Conservation (phyloP, 768 basidiomycete species). For the Amanita exitialis region DNA sequence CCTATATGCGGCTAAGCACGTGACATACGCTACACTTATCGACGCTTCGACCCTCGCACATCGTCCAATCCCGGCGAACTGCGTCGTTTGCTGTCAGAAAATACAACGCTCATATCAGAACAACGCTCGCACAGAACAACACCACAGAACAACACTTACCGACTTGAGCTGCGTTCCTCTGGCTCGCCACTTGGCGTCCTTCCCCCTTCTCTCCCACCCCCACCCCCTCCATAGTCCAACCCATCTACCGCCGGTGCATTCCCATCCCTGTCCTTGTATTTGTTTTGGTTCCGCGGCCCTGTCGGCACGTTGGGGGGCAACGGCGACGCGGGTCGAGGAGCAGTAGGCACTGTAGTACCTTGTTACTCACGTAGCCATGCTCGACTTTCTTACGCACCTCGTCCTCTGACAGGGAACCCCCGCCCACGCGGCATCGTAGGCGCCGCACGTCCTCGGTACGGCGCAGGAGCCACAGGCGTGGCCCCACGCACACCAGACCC, state of each 20-base stretch:
- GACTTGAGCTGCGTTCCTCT: slow-evolving; percentile 53
- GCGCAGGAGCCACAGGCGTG: slow-evolving; percentile 20
- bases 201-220: slow-evolving; percentile 42
- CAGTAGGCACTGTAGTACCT: slow-evolving; percentile 38
- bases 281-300: slow-evolving; percentile 80
- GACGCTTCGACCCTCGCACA: slow-evolving; percentile 57
- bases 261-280: slow-evolving; percentile 83
- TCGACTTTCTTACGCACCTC: slow-evolving; percentile 16
- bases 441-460: slow-evolving; percentile 28
- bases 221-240: slow-evolving; percentile 59
- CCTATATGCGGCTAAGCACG: background rate
- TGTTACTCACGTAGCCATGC: background rate
- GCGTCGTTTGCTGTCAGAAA: slow-evolving; percentile 50
- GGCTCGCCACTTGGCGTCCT: slow-evolving; percentile 58
- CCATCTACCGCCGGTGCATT: slow-evolving; percentile 83
- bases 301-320: slow-evolving; percentile 83
- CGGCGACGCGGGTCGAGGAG: slow-evolving; percentile 62
- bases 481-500: slow-evolving; percentile 26
- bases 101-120: slow-evolving; percentile 2
- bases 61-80: slow-evolving; percentile 68
- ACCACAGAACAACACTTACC: slow-evolving; percentile 24
- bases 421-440: slow-evolving; percentile 32
- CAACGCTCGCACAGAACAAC: background rate
- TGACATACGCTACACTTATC: slow-evolving; percentile 26
- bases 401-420: slow-evolving; percentile 29